Base-by-base conservation (phyloP, 106 monocot species). In the Dioscorea dumetorum region DNA sequence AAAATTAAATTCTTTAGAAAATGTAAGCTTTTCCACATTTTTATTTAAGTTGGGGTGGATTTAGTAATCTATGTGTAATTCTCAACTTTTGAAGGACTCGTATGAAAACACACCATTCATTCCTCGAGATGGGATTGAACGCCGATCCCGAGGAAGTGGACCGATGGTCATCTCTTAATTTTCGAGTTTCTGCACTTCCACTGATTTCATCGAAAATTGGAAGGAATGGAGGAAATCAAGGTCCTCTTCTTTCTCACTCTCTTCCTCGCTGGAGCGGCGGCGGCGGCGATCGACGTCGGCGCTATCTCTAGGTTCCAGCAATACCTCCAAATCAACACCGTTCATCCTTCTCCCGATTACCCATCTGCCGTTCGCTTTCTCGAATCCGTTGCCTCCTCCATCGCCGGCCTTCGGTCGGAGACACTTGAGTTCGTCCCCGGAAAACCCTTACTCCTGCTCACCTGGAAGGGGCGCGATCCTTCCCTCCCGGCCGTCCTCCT, bases 321-420 rank as follows among this genome's bases (percentile, higher is more conserved):
- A 35, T 99, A 99, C 74, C 97, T 99, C 72, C 89, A 76, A 24
- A 99, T 93, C 76, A 66, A 99, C 74, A 99, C 92, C 41, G 66
- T 93, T 53, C 97, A 99, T 2, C 97, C 97, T 0, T 51, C 56
- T 31, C 97, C 97, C 5, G 87, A 99, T 74, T 99, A 99, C 84
- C 61, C 80, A 60, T 54, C 76, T 21, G 82, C 97, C 23, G 70
- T 64, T 41, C 58, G 31, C 53, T 99, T 92, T 78, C 65, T 99
- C 68, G 72, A 64, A 50, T 63, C 81, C 65, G 77, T 79, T 19
- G 71, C 86, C 32, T 59, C 33, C 11, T 60, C 77, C 56, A 54
- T 54, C 54, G 67, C 79, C 61, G 66, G 60, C 20, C 74, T 91
- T 68, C 66, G 56, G 2, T 58, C 73, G 63, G 59, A 86, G 21